Percentiles rank a stretch among this genome's conserved stretches.
Conservation (phyloP, 2,329 filamentous ascomycete species). For the Fusarium chaquense region DNA sequence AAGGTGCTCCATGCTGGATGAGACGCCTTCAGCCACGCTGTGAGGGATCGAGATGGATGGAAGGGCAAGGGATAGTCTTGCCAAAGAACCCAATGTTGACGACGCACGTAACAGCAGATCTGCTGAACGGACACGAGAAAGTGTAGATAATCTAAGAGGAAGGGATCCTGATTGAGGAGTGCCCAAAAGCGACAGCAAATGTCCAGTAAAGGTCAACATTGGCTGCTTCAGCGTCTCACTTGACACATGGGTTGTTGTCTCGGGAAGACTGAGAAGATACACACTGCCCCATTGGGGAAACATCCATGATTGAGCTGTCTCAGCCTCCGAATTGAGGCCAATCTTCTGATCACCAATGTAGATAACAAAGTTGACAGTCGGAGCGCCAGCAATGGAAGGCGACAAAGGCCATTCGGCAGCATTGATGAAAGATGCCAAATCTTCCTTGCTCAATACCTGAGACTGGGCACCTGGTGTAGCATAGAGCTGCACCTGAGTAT, state of each 20-base stretch:
- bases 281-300: conserved; percentile 94
- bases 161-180: conserved; percentile 86
- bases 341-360: conserved; percentile 87
- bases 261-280: conserved; percentile 66
- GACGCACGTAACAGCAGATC: conserved; percentile 89
- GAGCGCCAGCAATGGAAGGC: conserved; percentile 91
- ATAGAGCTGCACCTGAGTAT: conserved; percentile 96
- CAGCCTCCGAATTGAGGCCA: conserved; percentile 57
- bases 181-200: conserved; percentile 88
- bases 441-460: conserved; percentile 80
- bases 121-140: conserved; percentile 86
- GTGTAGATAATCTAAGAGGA: conserved; percentile 84
- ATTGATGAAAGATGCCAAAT: conserved; percentile 95
- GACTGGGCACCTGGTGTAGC: conserved; percentile 75
- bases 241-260: conserved; percentile 65
- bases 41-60: conserved; percentile 92
- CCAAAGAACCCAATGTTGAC: conserved; percentile 92
- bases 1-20: conserved; percentile 82
- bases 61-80: conserved; percentile 84
- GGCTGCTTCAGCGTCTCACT: conserved; percentile 78
- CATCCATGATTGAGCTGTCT: conserved; percentile 79
- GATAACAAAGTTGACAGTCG: conserved; percentile 95
- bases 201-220: conserved; percentile 89
- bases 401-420: conserved; percentile 97
- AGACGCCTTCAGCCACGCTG: conserved; percentile 86